phyloP scores from a whole-genome alignment of 2,329 filamentous ascomycete genomes.

The Xylaria sp. region DNA sequence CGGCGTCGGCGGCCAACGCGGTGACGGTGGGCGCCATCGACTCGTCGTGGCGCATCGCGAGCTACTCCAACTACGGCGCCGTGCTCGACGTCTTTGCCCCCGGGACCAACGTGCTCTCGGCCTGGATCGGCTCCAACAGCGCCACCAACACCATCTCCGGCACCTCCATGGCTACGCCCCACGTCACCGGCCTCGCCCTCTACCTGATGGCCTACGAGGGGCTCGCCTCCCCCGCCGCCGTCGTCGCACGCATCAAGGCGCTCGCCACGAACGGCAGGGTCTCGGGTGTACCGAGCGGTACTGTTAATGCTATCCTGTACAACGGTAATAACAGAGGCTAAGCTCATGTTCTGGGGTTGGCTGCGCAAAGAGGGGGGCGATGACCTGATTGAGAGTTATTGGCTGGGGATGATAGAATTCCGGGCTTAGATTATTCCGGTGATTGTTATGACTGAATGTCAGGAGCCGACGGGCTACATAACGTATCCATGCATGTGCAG shows the following conservation, averaged over 20 bases:
- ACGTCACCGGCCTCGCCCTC: constrained; percentile 62
- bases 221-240: constrained; percentile 42
- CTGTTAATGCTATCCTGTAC: constrained; percentile 32
- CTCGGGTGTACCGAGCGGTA: constrained; percentile 25
- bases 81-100: constrained; percentile 48
- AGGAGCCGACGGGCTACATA: not conserved
- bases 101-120: constrained; percentile 44
- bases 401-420: not conserved
- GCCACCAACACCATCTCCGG: constrained; percentile 53
- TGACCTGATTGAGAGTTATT: not conserved
- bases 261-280: constrained; percentile 29
- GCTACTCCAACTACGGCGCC: constrained; percentile 54
- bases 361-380: not conserved
- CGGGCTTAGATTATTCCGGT: not conserved
- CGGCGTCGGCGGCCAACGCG: constrained; percentile 52
- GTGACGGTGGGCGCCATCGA: constrained; percentile 57
- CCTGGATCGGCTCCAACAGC: constrained; percentile 44
- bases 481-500: not conserved
- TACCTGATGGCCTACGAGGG: constrained; percentile 55
- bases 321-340: constrained; percentile 36
- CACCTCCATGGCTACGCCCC: constrained; percentile 65
- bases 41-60: constrained; percentile 41
- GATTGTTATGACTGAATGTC: not conserved
- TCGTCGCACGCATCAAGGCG: constrained; percentile 34
- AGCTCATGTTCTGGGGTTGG: not conserved